These are phyloP conservation scores for Cryphonectria nitschkei DNA, from an alignment of 2,329 filamentous ascomycete species.

Conservation along the genomic window DNA sequence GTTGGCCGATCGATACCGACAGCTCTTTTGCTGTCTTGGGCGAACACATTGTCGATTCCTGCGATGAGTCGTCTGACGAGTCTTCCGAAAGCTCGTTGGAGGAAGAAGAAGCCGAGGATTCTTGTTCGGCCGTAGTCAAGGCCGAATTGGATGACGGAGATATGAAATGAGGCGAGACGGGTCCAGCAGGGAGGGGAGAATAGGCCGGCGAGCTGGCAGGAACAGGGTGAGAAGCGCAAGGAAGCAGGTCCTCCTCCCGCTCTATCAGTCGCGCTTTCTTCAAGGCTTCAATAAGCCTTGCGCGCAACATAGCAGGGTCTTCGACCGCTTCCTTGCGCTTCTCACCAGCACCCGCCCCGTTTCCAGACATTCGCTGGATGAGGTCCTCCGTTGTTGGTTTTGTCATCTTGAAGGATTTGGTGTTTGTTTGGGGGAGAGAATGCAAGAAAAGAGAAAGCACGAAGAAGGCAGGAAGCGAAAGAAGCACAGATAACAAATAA, in stretches of 20 bases:
- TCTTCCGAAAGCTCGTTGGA: background rate
- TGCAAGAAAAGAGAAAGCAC: background rate
- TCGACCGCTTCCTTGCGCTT: background rate
- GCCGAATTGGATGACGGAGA: background rate
- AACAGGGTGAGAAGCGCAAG: background rate
- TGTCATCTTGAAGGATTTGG: background rate
- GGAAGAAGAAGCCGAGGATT: background rate
- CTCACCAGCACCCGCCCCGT: background rate
- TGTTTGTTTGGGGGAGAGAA: background rate
- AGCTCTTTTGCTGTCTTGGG: constrained; percentile 13
- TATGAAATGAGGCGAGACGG: background rate
- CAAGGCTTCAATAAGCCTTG: background rate
- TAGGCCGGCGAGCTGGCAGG: background rate
- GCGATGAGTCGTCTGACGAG: background rate
- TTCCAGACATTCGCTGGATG: background rate
- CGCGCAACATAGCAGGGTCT: background rate
- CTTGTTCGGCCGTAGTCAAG: background rate
- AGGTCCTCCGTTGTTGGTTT: background rate
- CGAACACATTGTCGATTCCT: background rate
- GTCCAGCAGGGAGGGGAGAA: background rate
- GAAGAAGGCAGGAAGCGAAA: background rate
- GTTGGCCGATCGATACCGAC: background rate
- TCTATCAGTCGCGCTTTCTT: background rate
- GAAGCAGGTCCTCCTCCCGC: background rate
- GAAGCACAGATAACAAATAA: background rate